Evolutionary conservation across 805 yeast species (phyloP).

Genomic region (Candida michaelii): DNA sequence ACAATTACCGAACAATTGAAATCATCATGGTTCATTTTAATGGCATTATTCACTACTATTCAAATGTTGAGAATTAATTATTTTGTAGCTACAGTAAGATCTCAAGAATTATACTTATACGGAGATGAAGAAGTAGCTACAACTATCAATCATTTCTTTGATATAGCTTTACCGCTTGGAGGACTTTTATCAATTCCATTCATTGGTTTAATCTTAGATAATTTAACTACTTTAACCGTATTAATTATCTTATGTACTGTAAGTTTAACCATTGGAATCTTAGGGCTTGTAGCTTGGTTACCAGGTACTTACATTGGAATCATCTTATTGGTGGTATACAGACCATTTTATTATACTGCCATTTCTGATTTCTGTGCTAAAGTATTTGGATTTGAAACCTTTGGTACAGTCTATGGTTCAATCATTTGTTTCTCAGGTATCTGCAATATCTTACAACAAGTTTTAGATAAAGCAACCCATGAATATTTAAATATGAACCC

Average conservation of each 20-base stretch:
- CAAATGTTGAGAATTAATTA: slow-evolving; percentile 92
- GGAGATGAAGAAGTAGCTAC: slow-evolving; percentile 50
- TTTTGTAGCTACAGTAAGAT: slow-evolving; percentile 83
- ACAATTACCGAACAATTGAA: slow-evolving; percentile 49
- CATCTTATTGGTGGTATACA: slow-evolving; percentile 67
- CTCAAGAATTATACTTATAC: slow-evolving; percentile 78
- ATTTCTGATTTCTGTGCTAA: slow-evolving; percentile 90
- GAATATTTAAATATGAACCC: slow-evolving; percentile 71
- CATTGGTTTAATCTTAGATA: slow-evolving; percentile 78
- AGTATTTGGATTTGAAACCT: slow-evolving; percentile 88
- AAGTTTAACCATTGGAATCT: slow-evolving; percentile 65
- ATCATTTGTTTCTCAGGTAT: slow-evolving; percentile 80
- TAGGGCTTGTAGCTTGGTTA: slow-evolving; percentile 61
- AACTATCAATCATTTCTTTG: slow-evolving; percentile 70
- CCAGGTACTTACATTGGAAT: slow-evolving; percentile 70
- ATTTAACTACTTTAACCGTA: slow-evolving; percentile 60
- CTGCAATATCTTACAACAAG: slow-evolving; percentile 71
- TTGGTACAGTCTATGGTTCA: slow-evolving; percentile 89
- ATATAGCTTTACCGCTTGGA: slow-evolving; percentile 83
- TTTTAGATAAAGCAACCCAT: slow-evolving; percentile 71
- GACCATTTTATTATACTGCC: slow-evolving; percentile 92
- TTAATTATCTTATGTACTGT: slow-evolving; percentile 51
- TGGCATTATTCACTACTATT: slow-evolving; percentile 76
- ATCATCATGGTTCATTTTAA: slow-evolving; percentile 74
- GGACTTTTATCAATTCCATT: slow-evolving; percentile 86